These are phyloP conservation scores for Thermothielavioides terrestris DNA, from an alignment of 495 filamentous ascomycete species.

Conservation along the genomic window DNA sequence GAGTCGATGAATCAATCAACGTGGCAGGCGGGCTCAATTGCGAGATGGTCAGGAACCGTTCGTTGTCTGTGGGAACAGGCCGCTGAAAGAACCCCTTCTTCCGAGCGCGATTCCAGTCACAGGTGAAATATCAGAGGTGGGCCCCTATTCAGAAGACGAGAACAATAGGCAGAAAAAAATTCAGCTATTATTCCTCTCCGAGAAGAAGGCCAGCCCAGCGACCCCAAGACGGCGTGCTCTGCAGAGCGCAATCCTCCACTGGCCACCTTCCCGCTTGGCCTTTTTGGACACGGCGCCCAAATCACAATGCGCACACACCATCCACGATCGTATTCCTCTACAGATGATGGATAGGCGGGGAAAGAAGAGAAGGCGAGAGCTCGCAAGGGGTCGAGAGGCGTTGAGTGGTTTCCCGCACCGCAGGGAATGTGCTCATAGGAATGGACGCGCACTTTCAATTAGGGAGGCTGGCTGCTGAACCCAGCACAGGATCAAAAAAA, in stretches of 20 bases:
- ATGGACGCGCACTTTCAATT: no score
- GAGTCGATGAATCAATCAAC: background rate
- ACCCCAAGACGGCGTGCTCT: background rate
- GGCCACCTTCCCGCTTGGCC: background rate
- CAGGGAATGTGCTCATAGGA: no score
- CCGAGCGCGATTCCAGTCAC: constrained; percentile 9
- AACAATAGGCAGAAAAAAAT: constrained; percentile 13
- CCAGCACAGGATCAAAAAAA: no score
- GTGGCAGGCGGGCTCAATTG: background rate
- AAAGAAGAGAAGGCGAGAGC: background rate
- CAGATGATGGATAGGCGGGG: background rate
- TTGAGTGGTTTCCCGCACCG: no score
- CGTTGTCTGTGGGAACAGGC: background rate
- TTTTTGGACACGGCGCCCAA: background rate
- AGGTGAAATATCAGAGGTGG: constrained; percentile 2
- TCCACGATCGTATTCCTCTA: constrained; percentile 1
- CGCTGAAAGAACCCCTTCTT: constrained; percentile 1
- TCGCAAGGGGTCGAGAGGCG: no score
- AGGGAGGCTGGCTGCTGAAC: no score
- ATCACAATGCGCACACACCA: constrained; percentile 11
- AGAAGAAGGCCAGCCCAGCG: background rate
- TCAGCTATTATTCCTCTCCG: constrained; percentile 10
- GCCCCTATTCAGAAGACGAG: constrained; percentile 9
- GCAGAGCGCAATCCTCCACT: background rate
- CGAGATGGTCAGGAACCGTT: background rate